Base-by-base conservation (phyloP, 148 eudicot species). In the Vaccinium macrocarpon region DNA sequence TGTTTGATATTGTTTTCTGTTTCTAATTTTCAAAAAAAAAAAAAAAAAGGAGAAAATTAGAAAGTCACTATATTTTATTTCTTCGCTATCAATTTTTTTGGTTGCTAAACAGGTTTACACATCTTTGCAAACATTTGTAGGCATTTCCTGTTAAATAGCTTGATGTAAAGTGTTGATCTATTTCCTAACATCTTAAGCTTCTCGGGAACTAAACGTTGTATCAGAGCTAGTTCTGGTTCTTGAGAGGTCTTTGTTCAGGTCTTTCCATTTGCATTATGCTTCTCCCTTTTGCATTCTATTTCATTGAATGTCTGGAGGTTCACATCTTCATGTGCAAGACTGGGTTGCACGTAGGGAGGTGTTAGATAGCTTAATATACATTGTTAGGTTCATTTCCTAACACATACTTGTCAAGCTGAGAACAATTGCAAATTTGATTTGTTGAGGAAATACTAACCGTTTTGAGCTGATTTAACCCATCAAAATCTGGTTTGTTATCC, bases 391-490 rank as follows among this genome's bases (percentile, higher is more conserved):
- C 66, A 61, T 62, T 29, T 49, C 56, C 29, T 25, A 32, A 0
- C 42, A 59, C 8, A 32, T 2, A 61, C 13, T 21, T 6, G 35
- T 66, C 71, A 10, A 64, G 71, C 23, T 64, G 32, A n/a, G 71
- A 64, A 64, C 71, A n/a, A 64, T n/a, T 64, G 29, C 32, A 25
- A 23, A 66, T 3, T 66, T 23, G 35, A 8, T 21, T 62, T 21
- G 10, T 53, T 11, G 27, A 13, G 73, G 38, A 46, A 83, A 14
- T 19, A 88, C 89, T 85, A 82, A 88, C 90, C 13, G n/a, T 75
- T 77, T 87, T 87, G 29, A 88, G 85, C 80, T 83, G 87, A 53
- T 73, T 83, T 21, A 90, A 57, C 13, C 90, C 88, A 38, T 87
- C 88, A 74, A 84, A 82, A 13, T 86, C 82, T 3, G 90, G 91